Conservation (phyloP, 805 yeast species). For the Metschnikowia vanudenii region DNA sequence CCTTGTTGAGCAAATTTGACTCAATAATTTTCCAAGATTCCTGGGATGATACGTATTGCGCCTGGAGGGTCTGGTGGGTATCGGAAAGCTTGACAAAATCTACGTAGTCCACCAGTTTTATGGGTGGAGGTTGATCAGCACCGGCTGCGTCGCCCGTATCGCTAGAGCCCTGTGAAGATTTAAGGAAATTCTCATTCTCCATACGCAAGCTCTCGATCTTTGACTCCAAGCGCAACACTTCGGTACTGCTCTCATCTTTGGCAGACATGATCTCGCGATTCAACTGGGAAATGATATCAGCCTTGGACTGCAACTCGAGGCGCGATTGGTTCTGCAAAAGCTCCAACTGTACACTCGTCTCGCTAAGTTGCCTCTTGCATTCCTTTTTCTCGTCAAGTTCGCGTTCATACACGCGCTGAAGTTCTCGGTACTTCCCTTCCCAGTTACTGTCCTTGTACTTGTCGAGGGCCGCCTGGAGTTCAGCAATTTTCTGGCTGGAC, state of each 20-base stretch:
- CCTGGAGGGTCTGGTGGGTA: constrained; percentile 57
- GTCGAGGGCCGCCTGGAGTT: constrained; percentile 19
- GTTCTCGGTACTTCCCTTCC: constrained; percentile 28
- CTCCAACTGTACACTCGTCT: constrained; percentile 33
- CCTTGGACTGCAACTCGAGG: constrained; percentile 37
- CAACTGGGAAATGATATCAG: constrained; percentile 29
- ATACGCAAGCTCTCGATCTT: constrained; percentile 68
- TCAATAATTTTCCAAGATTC: constrained; percentile 85
- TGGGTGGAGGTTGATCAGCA: too few relatives aligned
- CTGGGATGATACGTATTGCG: constrained; percentile 71
- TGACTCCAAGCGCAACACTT: constrained; percentile 60
- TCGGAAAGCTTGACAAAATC: constrained; percentile 42
- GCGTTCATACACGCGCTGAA: constrained; percentile 22
- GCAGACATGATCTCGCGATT: constrained; percentile 29
- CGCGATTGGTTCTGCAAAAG: constrained; percentile 22
- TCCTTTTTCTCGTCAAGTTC: constrained; percentile 25
- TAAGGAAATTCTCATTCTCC: constrained; percentile 47
- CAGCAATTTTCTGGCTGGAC: constrained; percentile 14
- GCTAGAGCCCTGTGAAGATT: constrained; percentile 1
- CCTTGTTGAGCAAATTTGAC: constrained; percentile 53
- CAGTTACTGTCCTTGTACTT: constrained; percentile 22
- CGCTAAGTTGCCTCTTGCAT: constrained; percentile 27
- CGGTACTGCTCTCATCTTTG: constrained; percentile 41
- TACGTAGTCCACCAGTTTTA: constrained; percentile 34
- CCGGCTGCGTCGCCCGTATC: neutral